Evolutionary conservation across 768 basidiomycete species (phyloP).

Genomic region (Kwoniella shandongensis): DNA sequence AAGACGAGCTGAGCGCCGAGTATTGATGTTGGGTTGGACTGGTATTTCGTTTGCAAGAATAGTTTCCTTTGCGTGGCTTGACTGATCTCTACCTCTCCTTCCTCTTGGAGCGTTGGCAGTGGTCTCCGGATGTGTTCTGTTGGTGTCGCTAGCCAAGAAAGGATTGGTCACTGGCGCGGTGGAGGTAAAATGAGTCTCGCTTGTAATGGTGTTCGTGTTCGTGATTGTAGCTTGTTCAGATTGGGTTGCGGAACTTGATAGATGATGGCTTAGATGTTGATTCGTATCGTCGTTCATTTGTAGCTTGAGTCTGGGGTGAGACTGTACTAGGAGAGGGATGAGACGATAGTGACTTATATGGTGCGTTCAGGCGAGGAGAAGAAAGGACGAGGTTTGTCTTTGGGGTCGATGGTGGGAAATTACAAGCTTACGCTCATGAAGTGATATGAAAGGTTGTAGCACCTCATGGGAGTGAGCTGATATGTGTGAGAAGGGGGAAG

Average conservation of each 20-base stretch:
- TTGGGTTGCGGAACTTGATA: conserved; percentile 11
- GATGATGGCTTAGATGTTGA: conserved; percentile 23
- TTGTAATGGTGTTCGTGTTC: not conserved
- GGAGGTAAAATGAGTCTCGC: not conserved
- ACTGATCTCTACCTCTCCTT: conserved; percentile 9
- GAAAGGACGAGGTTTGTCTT: not conserved
- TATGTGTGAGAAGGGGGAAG: not conserved
- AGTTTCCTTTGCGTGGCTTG: not conserved
- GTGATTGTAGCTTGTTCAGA: conserved; percentile 5
- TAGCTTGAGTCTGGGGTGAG: too few relatives aligned
- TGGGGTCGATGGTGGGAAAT: conserved; percentile 1
- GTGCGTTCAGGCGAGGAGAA: too few relatives aligned
- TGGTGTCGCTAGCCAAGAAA: too few relatives aligned
- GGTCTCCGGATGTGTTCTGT: not conserved
- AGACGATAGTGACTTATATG: too few relatives aligned
- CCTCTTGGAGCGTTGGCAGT: conserved; percentile 10
- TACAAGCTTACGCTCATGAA: conserved; percentile 1
- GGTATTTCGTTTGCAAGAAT: not conserved
- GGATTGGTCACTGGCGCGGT: not conserved
- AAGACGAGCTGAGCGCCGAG: conserved; percentile 32
- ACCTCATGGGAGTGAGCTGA: conserved; percentile 7
- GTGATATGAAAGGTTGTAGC: not conserved
- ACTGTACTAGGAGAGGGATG: too few relatives aligned
- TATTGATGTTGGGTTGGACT: not conserved
- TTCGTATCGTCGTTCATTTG: conserved; percentile 22